Conservation (phyloP, 768 basidiomycete genomes). For the Panellus pusillus region DNA sequence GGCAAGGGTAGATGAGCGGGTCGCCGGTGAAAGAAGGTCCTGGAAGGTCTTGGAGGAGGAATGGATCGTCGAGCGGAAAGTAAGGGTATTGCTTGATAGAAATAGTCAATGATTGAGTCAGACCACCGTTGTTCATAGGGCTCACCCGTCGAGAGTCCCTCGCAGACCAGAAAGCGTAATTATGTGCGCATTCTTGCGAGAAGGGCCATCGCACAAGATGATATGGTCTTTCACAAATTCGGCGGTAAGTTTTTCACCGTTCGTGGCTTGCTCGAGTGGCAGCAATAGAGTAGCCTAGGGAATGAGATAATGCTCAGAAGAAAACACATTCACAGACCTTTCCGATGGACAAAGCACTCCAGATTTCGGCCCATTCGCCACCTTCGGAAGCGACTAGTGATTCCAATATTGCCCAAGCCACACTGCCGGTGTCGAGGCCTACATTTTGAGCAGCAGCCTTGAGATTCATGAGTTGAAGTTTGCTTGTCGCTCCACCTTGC, state of each 20-base stretch:
- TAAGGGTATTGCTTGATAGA: slow-evolving; percentile 38
- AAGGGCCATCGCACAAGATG: slow-evolving; percentile 56
- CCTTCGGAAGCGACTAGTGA: slow-evolving; percentile 57
- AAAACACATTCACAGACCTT: slow-evolving; percentile 49
- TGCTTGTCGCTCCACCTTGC: slow-evolving; percentile 63
- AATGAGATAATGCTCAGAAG: not conserved
- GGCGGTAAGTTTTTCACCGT: slow-evolving; percentile 58
- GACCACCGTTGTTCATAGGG: slow-evolving; percentile 6
- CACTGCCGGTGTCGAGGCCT: slow-evolving; percentile 60
- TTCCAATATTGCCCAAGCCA: slow-evolving; percentile 81
- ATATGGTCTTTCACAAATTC: slow-evolving; percentile 87
- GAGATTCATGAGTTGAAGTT: slow-evolving; percentile 70
- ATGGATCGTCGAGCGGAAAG: slow-evolving; percentile 45
- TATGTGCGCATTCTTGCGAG: slow-evolving; percentile 50
- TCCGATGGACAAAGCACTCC: slow-evolving; percentile 59
- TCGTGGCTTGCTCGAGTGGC: slow-evolving; percentile 59
- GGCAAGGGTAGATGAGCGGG: slow-evolving; percentile 32
- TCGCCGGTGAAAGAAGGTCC: slow-evolving; percentile 36
- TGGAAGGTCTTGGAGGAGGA: slow-evolving; percentile 42
- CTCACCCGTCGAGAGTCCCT: slow-evolving; percentile 65
- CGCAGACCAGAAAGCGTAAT: slow-evolving; percentile 85
- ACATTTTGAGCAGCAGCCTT: slow-evolving; percentile 70
- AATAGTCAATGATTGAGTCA: not conserved
- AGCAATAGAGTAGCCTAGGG: slow-evolving; percentile 76
- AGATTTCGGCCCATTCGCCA: slow-evolving; percentile 72